Base-by-base conservation (phyloP, 345 rosid genomes). In the Ailanthus altissimus region DNA sequence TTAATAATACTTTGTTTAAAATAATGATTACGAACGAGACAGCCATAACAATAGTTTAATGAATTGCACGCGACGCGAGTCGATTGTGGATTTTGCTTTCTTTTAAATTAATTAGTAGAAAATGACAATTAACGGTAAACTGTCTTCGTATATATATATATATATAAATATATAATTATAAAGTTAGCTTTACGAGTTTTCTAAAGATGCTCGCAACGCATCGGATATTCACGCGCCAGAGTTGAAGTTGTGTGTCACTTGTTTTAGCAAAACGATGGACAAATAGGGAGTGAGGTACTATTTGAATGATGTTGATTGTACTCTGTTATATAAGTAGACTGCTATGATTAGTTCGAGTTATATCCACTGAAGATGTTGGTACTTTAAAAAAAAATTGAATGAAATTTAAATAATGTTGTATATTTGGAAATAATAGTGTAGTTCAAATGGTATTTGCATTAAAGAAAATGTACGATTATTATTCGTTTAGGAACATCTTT, bases 61-160 rank as follows among this genome's bases (percentile, higher is more conserved):
- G 57, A n/a, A 38, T 28, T 32, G 75, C 40, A 58, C 20, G 43
- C 45, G 18, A 38, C 20, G 23, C 57, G 21, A 6, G 9, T 45
- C 58, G 61, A 54, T 78, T 70, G 26, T 12, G 32, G 42, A 42
- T 14, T 60, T 62, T 32, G 12, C 11, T 15, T 15, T 14, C n/a
- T 61, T 61, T 62, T 32, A 32, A 56, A 56, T 56, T 18, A 23
- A 25, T 36, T n/a, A 66, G 16, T 51, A 59, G 82, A 86, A 67
- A 67, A 26, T 79, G 88, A 86, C 85, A 81, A 86, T 68, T 84
- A 86, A 84, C 89, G 83, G 88, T 84, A 82, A 86, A 86, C 89
- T 18, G 87, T 70, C 83, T 20, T 38, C 63, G 0, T 8, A 67
- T 60, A 38, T 36, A 63, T 40, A 8, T 2, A 18, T 26, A 13